phyloP scores from a whole-genome alignment of 768 basidiomycete genomes.

The Macrocybe gigantea region DNA sequence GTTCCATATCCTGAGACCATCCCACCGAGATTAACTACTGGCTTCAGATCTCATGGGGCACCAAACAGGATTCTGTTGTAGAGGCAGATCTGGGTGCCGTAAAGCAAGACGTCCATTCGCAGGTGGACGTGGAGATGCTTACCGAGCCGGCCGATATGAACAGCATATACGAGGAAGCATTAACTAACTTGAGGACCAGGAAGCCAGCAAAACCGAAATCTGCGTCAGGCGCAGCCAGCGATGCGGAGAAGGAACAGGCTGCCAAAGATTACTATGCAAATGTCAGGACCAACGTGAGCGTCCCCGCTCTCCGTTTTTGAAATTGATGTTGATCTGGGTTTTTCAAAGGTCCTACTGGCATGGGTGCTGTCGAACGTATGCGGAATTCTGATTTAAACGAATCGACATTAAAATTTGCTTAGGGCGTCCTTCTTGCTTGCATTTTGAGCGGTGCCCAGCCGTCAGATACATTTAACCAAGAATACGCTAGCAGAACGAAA shows the following conservation, averaged over 20 bases:
- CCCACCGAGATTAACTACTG: neutral
- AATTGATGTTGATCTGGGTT: neutral
- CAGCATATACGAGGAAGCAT: conserved; percentile 77
- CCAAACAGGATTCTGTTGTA: conserved; percentile 78
- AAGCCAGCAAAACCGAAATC: conserved; percentile 31
- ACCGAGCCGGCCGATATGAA: conserved; percentile 80
- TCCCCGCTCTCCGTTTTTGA: neutral
- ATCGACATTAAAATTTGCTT: neutral
- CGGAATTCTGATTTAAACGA: conserved; percentile 11
- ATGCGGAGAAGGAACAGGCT: conserved; percentile 63
- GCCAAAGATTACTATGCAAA: conserved; percentile 87
- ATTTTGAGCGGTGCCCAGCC: conserved; percentile 1
- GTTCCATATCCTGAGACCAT: conserved; percentile 6
- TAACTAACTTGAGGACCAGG: conserved; percentile 62
- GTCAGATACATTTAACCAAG: neutral
- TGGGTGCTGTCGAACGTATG: conserved; percentile 84
- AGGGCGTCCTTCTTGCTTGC: conserved; percentile 11
- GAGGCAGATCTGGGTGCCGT: conserved; percentile 82
- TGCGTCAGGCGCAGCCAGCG: conserved; percentile 23
- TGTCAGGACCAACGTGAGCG: conserved; percentile 68
- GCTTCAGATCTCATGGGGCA: conserved; percentile 84
- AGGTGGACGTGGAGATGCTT: conserved; percentile 85
- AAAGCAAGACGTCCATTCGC: conserved; percentile 70
- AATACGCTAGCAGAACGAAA: conserved; percentile 1
- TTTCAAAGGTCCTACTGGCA: conserved; percentile 51